Evolutionary conservation across 148 eudicot genomes (phyloP).

Genomic region (Mesembryanthemum crystallinum): DNA sequence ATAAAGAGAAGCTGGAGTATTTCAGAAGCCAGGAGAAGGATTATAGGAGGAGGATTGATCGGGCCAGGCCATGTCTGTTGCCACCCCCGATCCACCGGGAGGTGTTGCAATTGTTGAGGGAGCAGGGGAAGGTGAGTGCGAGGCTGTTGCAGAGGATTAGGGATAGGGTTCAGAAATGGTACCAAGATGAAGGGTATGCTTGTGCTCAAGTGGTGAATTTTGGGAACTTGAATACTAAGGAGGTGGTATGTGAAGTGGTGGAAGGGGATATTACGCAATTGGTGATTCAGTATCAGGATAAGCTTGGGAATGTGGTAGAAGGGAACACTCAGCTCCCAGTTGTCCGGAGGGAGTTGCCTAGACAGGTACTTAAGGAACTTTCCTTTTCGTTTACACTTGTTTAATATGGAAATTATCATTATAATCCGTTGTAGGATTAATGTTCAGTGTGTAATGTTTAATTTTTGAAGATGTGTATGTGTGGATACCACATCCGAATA

Average conservation of each 20-base stretch:
- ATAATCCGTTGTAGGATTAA: neutral
- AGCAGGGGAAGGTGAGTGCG: constrained; percentile 67
- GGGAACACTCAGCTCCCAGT: constrained; percentile 71
- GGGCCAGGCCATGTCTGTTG: constrained; percentile 72
- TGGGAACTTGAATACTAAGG: constrained; percentile 86
- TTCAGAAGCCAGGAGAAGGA: constrained; percentile 62
- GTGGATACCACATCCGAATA: neutral
- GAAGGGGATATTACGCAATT: constrained; percentile 94
- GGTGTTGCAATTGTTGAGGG: constrained; percentile 58
- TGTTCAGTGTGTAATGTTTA: neutral
- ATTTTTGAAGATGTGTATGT: neutral
- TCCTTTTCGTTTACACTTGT: neutral
- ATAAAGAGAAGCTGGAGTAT: constrained; percentile 68
- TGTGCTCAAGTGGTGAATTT: constrained; percentile 93
- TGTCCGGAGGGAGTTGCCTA: constrained; percentile 75
- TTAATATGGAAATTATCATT: neutral
- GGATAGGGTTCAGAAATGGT: constrained; percentile 91
- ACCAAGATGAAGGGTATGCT: constrained; percentile 86
- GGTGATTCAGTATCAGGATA: constrained; percentile 91
- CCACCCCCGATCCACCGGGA: constrained; percentile 52
- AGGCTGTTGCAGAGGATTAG: constrained; percentile 76
- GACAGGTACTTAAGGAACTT: constrained; percentile 41
- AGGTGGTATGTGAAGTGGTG: constrained; percentile 92
- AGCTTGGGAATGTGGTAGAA: constrained; percentile 92
- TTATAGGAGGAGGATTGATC: constrained; percentile 66